Conservation (phyloP, 305 asterid genomes). For the Caryopteris hybrid region DNA sequence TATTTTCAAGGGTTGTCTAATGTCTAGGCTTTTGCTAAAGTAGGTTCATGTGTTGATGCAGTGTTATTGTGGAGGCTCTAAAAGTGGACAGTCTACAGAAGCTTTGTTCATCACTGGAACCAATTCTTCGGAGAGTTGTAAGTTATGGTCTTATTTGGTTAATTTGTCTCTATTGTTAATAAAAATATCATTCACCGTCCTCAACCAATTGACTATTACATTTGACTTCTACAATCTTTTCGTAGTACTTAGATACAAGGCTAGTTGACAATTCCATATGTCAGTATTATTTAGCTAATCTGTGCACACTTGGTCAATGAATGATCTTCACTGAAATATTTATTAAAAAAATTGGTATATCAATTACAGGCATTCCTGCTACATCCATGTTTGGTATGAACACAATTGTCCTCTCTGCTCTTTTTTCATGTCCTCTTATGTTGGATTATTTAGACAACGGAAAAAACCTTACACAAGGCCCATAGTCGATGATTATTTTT, state of each 20-base stretch:
- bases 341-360: background rate
- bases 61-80: conserved; percentile 94
- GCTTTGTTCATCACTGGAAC: conserved; percentile 94
- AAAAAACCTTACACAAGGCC: background rate
- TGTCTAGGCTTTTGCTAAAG: conserved; percentile 4
- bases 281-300: background rate
- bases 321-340: background rate
- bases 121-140: conserved; percentile 97
- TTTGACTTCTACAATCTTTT: background rate
- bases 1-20: background rate
- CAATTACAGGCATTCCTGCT: background rate
- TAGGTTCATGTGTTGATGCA: conserved; percentile 47
- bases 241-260: background rate
- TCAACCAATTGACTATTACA: background rate
- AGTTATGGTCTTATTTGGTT: conserved; percentile 29
- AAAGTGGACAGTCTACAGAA: conserved; percentile 96
- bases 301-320: background rate
- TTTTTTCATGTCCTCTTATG: background rate
- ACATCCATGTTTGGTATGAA: background rate
- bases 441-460: conserved; percentile 6
- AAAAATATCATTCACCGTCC: background rate
- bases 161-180: background rate
- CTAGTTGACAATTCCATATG: background rate
- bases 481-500: background rate
- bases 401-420: background rate